Conservation (phyloP, 2,329 filamentous ascomycete species). For the Aaosphaeria pasadenensis region DNA sequence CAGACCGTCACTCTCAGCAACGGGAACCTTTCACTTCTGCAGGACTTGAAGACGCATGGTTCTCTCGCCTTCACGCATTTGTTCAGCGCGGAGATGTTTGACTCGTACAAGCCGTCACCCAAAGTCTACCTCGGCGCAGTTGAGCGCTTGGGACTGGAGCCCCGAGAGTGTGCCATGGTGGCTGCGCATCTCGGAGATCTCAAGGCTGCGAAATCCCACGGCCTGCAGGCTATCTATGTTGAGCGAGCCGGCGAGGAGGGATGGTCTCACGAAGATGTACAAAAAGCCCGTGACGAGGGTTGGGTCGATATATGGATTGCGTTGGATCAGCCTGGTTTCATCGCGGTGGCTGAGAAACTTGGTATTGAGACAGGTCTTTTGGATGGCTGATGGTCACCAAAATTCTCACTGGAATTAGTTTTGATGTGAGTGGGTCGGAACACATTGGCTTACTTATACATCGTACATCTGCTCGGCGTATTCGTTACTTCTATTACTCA, state of each 20-base stretch:
- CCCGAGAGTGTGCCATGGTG: conserved; percentile 69
- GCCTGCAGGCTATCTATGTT: conserved; percentile 71
- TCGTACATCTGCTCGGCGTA: too few relatives aligned
- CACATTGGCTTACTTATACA: too few relatives aligned
- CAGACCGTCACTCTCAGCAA: conserved; percentile 69
- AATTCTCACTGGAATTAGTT: neutral
- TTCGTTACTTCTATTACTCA: too few relatives aligned
- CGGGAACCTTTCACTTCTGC: conserved; percentile 65
- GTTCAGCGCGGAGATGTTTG: conserved; percentile 67
- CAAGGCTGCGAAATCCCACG: conserved; percentile 60
- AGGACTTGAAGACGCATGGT: conserved; percentile 60
- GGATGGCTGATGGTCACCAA: neutral
- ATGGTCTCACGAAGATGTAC: conserved; percentile 51
- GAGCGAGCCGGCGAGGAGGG: conserved; percentile 66
- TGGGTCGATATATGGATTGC: conserved; percentile 61
- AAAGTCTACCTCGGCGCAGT: conserved; percentile 68
- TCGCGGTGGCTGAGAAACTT: conserved; percentile 41
- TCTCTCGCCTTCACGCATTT: conserved; percentile 61
- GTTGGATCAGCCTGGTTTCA: conserved; percentile 48
- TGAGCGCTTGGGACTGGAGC: conserved; percentile 53
- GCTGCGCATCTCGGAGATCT: conserved; percentile 73
- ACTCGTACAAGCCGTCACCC: conserved; percentile 70
- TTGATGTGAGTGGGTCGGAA: neutral
- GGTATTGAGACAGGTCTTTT: conserved; percentile 15
- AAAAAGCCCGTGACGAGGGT: conserved; percentile 51